Evolutionary conservation across 2,329 filamentous ascomycete species (phyloP), one percentile per base, ranked within the genome.

Genomic region (Iodosphaeria phyllophila): DNA sequence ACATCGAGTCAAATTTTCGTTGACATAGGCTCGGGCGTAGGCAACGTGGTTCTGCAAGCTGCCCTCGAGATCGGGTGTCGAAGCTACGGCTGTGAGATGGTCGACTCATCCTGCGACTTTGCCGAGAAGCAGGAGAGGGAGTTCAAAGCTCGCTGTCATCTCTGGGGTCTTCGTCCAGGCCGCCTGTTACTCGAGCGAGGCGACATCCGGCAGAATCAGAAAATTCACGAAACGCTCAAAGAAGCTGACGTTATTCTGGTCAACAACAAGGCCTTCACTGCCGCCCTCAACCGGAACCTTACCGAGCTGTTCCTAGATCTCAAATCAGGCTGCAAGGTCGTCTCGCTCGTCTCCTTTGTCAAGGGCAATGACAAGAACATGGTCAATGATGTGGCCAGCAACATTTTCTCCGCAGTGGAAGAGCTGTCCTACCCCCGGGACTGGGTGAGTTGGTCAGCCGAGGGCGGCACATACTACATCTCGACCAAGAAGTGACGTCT

Each of bases 251-350:
- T 95, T n/a, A 69, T 98, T 11, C 64, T 98, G 14, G 86, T 95
- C 39, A 98, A 98, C 57, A 98, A 98, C 52, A 84, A 95, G 51
- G 89, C 83, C 3, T 98, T 98, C 50, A 84, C 75, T 5, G 74
- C 84, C 9, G 64, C 74, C 37, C 65, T 93, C 28, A 98, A 95
- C 50, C 75, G 80, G 42, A 68, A 71, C 32, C 59, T 98, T 22
- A 69, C 86, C 35, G 71, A 80, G 38, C 80, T 92, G 56, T 95
- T 98, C 42, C 56, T 98, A 31, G 89, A 98, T 42, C 58, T 95
- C 33, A 95, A 93, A 51, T 64, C 78, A 27, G 86, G 86, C 3
- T 84, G 78, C 49, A 76, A 77, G 47, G 77, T 98, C 28, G 75
- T 95, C 20, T 92, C 82, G 25, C 62, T 98, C 30, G 91, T 89